A percentile compares a stretch with the other conserved stretches of the same genome.
phyloP scores from a whole-genome alignment of 2,329 filamentous ascomycete genomes.

The Teratosphaeria zuluensis region DNA sequence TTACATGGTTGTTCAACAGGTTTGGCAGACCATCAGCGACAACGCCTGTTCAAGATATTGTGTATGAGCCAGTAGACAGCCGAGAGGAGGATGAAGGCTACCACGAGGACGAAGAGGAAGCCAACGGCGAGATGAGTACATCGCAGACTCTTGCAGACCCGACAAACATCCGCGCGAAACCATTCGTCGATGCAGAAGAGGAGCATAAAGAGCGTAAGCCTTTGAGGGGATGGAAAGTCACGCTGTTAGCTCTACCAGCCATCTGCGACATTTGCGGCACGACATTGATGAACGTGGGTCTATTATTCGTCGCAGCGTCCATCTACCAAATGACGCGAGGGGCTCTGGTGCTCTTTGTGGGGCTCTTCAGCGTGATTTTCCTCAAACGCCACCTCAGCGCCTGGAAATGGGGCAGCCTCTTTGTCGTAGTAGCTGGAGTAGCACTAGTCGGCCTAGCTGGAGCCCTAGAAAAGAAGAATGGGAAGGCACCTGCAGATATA shows the following conservation, averaged over 20 bases:
- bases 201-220: conserved; percentile 40
- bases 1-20: conserved; percentile 54
- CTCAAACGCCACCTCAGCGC: conserved; percentile 65
- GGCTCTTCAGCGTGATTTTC: conserved; percentile 88
- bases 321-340: conserved; percentile 99
- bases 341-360: conserved; percentile 89
- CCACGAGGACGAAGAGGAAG: conserved; percentile 29
- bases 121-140: conserved; percentile 31
- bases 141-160: conserved; percentile 28
- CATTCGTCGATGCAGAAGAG: conserved; percentile 37
- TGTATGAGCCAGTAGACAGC: conserved; percentile 20
- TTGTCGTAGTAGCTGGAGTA: conserved; percentile 80
- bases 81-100: conserved; percentile 26
- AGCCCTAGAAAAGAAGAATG: conserved; percentile 62
- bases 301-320: conserved; percentile 86
- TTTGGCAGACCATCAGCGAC: conserved; percentile 6
- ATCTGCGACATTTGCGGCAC: conserved; percentile 92
- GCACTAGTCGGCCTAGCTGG: conserved; percentile 84
- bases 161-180: conserved; percentile 41
- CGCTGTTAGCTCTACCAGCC: conserved; percentile 73
- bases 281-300: conserved; percentile 91
- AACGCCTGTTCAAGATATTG: conserved; percentile 15
- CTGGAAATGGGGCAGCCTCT: conserved; percentile 89
- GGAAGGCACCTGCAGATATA: conserved; percentile 22
- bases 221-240: conserved; percentile 60